These are phyloP conservation scores for Aspergillus jensenii DNA, from an alignment of 2,329 filamentous ascomycete genomes.

Conservation along the genomic window DNA sequence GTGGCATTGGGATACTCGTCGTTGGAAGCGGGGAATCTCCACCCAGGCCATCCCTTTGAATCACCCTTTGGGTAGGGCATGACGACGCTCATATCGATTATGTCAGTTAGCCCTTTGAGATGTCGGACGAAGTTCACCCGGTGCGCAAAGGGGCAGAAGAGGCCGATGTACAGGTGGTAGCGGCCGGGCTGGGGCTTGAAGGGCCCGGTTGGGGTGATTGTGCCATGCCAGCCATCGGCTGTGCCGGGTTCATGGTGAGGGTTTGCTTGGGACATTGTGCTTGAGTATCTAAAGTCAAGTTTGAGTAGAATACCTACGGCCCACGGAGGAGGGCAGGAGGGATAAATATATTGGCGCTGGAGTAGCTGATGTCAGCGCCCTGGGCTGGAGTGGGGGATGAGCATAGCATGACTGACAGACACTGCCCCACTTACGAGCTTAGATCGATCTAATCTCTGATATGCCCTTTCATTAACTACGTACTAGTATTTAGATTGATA, in stretches of 20 bases:
- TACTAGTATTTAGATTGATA: too few species aligned
- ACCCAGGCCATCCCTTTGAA: constrained; percentile 62
- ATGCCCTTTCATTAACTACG: too few species aligned
- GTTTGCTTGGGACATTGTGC: too few species aligned
- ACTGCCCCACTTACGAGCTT: not conserved
- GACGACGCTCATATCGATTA: constrained; percentile 59
- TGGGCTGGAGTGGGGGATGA: not conserved
- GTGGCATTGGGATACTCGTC: constrained; percentile 60
- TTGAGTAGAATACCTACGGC: too few species aligned
- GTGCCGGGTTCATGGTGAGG: constrained; percentile 21
- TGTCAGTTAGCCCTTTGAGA: constrained; percentile 56
- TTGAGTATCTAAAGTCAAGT: too few species aligned
- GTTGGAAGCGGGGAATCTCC: constrained; percentile 56
- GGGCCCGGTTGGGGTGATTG: constrained; percentile 45
- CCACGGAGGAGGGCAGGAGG: too few species aligned
- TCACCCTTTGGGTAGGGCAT: constrained; percentile 67
- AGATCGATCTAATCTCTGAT: not conserved
- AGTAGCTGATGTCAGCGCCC: too few species aligned
- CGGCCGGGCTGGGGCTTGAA: constrained; percentile 53
- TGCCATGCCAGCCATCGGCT: constrained; percentile 49
- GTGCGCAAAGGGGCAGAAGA: constrained; percentile 67
- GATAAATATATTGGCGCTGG: too few species aligned
- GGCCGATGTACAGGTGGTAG: constrained; percentile 58
- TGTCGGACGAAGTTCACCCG: constrained; percentile 58
- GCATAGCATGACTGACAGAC: not conserved